Conservation (phyloP, 2,329 filamentous ascomycete species). For the Cercospora citrullina region DNA sequence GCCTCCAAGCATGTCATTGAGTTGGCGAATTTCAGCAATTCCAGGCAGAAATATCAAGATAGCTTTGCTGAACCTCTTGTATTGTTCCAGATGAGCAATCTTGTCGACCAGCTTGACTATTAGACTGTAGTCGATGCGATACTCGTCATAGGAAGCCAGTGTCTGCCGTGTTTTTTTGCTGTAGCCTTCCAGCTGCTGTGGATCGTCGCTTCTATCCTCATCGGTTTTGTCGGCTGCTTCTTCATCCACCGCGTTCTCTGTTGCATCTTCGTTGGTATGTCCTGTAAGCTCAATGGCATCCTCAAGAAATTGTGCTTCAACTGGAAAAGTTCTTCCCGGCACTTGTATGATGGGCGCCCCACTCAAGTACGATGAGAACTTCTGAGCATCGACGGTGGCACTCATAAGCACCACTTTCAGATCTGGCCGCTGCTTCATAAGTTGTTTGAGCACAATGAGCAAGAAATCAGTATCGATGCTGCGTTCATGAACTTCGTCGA, state of each 20-base stretch:
- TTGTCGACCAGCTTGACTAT: slow-evolving; percentile 75
- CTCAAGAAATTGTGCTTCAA: slow-evolving; percentile 83
- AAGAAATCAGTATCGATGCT: slow-evolving; percentile 97
- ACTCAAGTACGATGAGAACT: slow-evolving; percentile 85
- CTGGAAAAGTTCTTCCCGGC: slow-evolving; percentile 90
- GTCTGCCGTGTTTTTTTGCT: slow-evolving; percentile 73
- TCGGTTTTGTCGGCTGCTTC: slow-evolving; percentile 45
- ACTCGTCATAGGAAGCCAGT: slow-evolving; percentile 79
- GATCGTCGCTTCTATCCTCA: slow-evolving; percentile 50
- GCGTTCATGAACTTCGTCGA: slow-evolving; percentile 97
- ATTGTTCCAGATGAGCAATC: slow-evolving; percentile 69
- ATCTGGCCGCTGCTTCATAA: slow-evolving; percentile 73
- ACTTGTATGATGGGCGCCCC: slow-evolving; percentile 85
- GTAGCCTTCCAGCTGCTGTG: slow-evolving; percentile 69
- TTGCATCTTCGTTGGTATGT: slow-evolving; percentile 64
- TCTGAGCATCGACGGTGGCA: slow-evolving; percentile 88
- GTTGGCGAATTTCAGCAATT: slow-evolving; percentile 67
- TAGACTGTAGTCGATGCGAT: slow-evolving; percentile 84
- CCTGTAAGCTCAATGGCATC: slow-evolving; percentile 88
- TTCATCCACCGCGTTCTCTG: slow-evolving; percentile 50
- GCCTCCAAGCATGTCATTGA: slow-evolving; percentile 81
- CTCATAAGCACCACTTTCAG: slow-evolving; percentile 97
- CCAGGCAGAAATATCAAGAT: slow-evolving; percentile 94
- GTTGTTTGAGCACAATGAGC: slow-evolving; percentile 82
- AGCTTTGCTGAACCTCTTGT: slow-evolving; percentile 77